These are phyloP conservation scores for Lactifluus rugatus DNA, from an alignment of 768 basidiomycete species.

Conservation along the genomic window DNA sequence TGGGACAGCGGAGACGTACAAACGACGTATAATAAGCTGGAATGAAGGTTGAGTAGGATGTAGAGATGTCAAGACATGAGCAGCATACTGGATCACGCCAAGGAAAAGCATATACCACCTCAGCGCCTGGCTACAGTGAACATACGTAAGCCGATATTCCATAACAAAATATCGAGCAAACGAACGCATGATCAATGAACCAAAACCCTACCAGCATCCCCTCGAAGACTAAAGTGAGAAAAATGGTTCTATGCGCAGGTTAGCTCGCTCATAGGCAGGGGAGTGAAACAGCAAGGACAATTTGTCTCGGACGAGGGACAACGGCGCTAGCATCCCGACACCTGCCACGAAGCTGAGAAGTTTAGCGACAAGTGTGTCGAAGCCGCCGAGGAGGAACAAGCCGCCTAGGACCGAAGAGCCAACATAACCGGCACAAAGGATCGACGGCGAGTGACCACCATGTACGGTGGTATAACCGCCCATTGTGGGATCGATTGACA, in stretches of 20 bases:
- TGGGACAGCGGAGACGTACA: constrained; percentile 40
- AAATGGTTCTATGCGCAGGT: constrained; percentile 53
- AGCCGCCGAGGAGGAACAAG: constrained; percentile 73
- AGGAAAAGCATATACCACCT: constrained; percentile 79
- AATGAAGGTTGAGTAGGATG: constrained; percentile 11
- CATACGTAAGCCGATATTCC: constrained; percentile 1
- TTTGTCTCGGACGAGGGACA: constrained; percentile 83
- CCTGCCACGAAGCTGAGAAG: constrained; percentile 86
- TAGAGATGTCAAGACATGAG: constrained; percentile 7
- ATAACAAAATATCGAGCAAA: constrained; percentile 16
- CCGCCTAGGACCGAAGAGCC: constrained; percentile 78
- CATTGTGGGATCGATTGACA: constrained; percentile 77
- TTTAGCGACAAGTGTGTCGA: constrained; percentile 85
- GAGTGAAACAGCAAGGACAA: constrained; percentile 35
- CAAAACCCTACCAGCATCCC: constrained; percentile 85
- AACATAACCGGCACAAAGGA: constrained; percentile 71
- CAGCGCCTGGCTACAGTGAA: constrained; percentile 55
- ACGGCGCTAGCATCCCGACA: constrained; percentile 75
- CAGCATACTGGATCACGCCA: constrained; percentile 68
- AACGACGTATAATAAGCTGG: constrained; percentile 75
- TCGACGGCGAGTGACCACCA: constrained; percentile 62
- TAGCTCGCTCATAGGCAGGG: not conserved
- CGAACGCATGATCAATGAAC: constrained; percentile 89
- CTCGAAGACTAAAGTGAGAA: constrained; percentile 75
- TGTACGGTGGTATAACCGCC: constrained; percentile 72